Evolutionary conservation across 179 eudicot genomes (phyloP), one percentile per base, ranked within the genome.

Genomic region (Vitellaria paradoxa): DNA sequence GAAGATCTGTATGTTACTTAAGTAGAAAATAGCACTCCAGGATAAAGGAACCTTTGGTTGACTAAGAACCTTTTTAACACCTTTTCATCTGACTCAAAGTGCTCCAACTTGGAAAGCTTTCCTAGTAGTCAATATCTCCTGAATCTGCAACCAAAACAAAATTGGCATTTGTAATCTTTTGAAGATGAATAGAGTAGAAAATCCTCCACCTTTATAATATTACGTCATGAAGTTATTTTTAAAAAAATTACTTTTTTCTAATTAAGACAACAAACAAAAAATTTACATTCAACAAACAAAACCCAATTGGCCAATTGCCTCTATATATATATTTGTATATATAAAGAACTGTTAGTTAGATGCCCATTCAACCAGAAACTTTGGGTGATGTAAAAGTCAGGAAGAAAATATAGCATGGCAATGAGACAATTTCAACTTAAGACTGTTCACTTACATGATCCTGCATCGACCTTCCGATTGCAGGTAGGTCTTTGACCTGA

Each of bases 61-160:
- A 70, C 20, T 57, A 71, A 64, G 66, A 63, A 8, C 52, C 52
- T 24, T 47, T 62, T 67, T 74, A 40, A 12, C 70, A 93, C 98
- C 98, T 91, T 96, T 81, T 94, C 98, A 86, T 96, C 96, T 64
- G 85, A 87, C 88, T 93, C 97, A 74, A 96, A 96, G 85, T 96
- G 93, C 81, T 96, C 98, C 89, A 96, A 81, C 89, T 96, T 96
- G 68, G 97, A 92, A 65, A 96, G 85, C 82, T 86, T 93, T 72
- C 98, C 98, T n/a, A 65, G 99, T 93, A 74, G 82, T 86, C 76
- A 92, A 90, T 73, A 96, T 93, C 85, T 96, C 99, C 76, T 90
- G 95, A 81, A 96, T 93, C 99, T 96, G 92, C 77, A 86, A 81
- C 40, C 45, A 14, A 53, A 63, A 53, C 55, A 68, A 61, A 14